Evolutionary conservation across 108 stramenopile genomes (phyloP).

Genomic region (Cyclotella kingstonii): DNA sequence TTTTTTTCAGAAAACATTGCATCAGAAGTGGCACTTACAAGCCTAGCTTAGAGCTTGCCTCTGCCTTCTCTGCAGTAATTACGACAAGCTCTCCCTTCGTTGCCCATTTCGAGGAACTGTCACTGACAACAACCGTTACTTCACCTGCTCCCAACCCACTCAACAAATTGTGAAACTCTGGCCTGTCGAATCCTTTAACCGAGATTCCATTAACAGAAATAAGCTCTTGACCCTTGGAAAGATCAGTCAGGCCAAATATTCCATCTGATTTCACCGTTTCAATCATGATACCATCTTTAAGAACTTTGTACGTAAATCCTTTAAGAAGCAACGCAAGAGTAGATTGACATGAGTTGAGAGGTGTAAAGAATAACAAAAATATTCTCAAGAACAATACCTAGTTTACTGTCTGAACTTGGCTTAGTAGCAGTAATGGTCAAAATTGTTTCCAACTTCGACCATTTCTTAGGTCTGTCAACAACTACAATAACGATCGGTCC

Average conservation of each 20-base stretch:
- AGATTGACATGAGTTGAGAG: background rate
- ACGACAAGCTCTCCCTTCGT: slow-evolving; percentile 1
- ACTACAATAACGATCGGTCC: slow-evolving; percentile 1
- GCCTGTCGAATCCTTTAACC: background rate
- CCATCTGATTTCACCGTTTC: slow-evolving; percentile 2
- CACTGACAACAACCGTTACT: background rate
- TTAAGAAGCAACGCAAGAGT: no score
- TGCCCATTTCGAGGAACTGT: background rate
- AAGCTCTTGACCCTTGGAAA: slow-evolving; percentile 1
- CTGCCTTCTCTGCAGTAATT: background rate
- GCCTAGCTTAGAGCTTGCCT: background rate
- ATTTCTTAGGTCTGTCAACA: slow-evolving; percentile 8
- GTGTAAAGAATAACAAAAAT: background rate
- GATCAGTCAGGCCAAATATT: background rate
- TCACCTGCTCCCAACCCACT: slow-evolving; percentile 4
- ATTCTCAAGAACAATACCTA: background rate
- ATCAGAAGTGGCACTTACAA: slow-evolving; percentile 1
- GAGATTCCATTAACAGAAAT: background rate
- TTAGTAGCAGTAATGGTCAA: background rate
- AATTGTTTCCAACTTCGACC: background rate
- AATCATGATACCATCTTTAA: background rate
- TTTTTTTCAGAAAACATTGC: no score
- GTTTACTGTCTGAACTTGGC: background rate
- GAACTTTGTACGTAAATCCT: slow-evolving; percentile 9
- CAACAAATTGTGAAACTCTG: background rate